Evolutionary conservation across 192 early-diverging fungal species (phyloP), one percentile per base, ranked within the genome.

Genomic region (Phlyctochytrium arcticum): DNA sequence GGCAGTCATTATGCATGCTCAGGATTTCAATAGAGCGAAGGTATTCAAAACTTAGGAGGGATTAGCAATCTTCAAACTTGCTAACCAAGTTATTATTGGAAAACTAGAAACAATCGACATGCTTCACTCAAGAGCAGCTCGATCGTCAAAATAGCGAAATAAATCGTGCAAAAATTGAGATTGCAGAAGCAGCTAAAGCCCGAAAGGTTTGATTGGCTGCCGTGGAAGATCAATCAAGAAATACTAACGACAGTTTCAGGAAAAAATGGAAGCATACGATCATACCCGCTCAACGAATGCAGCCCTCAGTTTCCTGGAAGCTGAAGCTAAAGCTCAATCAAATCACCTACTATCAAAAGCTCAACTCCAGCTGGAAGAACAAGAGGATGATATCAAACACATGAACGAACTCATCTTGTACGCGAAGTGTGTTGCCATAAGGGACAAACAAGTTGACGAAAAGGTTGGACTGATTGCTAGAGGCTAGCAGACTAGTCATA

Each of bases 371-470:
- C 70, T 85, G 9, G 84, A 85, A 55, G 82, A 85, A 59, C 80
- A 85, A 62, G 84, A 85, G 60, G 84, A 85, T 61, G 84, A 85
- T 32, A 85, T 85, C 63, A 85, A 85, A 66, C 81, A 83, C 59
- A 69, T 85, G 67, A 85, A 85, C 57, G 84, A 85, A 55, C 60
- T 85, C 36, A 85, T 85, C 77, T 59, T 85, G 31, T 85, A 85
- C 55, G 84, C 82, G 6, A 85, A 85, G 54, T 85, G 84, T 68
- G 84, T 84, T 21, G 75, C 82, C 12, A 85, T 85, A 51, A 63
- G 84, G 37, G 84, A 85, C 37, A 51, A 44, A 29, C 84, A 85
- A 57, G 79, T 85, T 1, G 78, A 85, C 29, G 80, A 85, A 62
- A 84, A 84, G 73, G 80, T 80, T 36, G 3, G 44, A 5, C 5